These are phyloP conservation scores for Medicago truncatula DNA, from an alignment of 306 rosid species.

Conservation along the genomic window DNA sequence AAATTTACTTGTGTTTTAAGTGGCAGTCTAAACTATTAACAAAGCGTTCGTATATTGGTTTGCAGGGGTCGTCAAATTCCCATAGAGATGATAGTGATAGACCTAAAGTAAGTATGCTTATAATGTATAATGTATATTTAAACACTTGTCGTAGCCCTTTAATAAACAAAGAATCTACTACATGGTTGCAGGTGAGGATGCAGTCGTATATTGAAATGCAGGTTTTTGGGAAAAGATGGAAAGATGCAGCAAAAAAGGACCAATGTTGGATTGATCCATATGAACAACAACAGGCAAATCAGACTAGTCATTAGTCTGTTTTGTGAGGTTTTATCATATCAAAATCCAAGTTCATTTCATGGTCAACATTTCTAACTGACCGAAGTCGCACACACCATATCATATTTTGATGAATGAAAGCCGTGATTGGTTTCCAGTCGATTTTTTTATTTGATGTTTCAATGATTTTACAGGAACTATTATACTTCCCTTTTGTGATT, in stretches of 20 bases:
- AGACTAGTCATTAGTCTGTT: slow-evolving; percentile 33
- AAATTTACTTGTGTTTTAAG: background rate
- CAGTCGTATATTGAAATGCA: slow-evolving; percentile 59
- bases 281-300: slow-evolving; percentile 40
- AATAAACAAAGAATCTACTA: slow-evolving; percentile 18
- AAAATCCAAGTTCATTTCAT: background rate
- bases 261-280: slow-evolving; percentile 69
- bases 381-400: background rate
- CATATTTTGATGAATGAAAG: slow-evolving; percentile 1
- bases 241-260: slow-evolving; percentile 55
- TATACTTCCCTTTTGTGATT: slow-evolving; percentile 16
- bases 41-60: slow-evolving; percentile 33
- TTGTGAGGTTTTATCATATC: background rate
- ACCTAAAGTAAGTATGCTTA: slow-evolving; percentile 54
- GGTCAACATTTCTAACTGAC: background rate
- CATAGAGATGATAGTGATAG: slow-evolving; percentile 51
- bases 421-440: background rate
- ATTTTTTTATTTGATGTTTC: background rate
- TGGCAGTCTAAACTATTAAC: slow-evolving; percentile 5
- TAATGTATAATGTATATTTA: background rate
- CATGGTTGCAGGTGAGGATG: slow-evolving; percentile 56
- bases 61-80: slow-evolving; percentile 53
- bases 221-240: slow-evolving; percentile 53
- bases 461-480: background rate
- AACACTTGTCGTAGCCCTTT: slow-evolving; percentile 9